Conservation (phyloP, 495 filamentous ascomycete genomes). For the Delitschia confertaspora region DNA sequence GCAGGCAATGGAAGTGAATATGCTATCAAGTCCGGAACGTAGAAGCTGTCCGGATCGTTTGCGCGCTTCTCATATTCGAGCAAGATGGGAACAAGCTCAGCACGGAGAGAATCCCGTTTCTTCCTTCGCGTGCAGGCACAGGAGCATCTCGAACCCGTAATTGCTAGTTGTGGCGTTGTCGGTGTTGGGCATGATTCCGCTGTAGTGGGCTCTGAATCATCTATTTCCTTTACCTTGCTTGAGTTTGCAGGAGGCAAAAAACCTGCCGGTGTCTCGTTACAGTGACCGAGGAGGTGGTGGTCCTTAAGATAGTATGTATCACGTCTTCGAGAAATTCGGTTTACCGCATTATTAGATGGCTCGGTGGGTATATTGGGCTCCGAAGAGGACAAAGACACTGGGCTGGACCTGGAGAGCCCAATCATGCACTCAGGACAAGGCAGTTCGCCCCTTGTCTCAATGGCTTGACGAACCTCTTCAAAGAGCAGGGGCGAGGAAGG, state of each 20-base stretch:
- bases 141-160: too few relatives aligned
- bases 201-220: too few relatives aligned
- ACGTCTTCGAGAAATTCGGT: too few relatives aligned
- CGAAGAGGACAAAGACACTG: neutral
- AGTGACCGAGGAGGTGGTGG: too few relatives aligned
- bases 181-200: too few relatives aligned
- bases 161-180: too few relatives aligned
- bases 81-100: conserved; percentile 6
- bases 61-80: conserved; percentile 3
- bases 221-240: too few relatives aligned
- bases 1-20: conserved; percentile 1
- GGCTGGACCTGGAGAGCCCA: neutral
- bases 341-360: too few relatives aligned
- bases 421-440: neutral
- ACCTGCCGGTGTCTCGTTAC: too few relatives aligned
- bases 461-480: conserved; percentile 3
- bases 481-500: conserved; percentile 10
- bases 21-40: neutral
- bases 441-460: neutral
- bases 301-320: too few relatives aligned
- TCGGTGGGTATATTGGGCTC: too few relatives aligned
- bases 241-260: too few relatives aligned
- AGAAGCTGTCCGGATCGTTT: neutral
- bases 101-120: neutral
- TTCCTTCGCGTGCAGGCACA: conserved; percentile 1